A percentile compares a stretch with the other conserved stretches of the same genome.
phyloP scores from a whole-genome alignment of 2,329 filamentous ascomycete genomes.

The Diaporthe amygdali region DNA sequence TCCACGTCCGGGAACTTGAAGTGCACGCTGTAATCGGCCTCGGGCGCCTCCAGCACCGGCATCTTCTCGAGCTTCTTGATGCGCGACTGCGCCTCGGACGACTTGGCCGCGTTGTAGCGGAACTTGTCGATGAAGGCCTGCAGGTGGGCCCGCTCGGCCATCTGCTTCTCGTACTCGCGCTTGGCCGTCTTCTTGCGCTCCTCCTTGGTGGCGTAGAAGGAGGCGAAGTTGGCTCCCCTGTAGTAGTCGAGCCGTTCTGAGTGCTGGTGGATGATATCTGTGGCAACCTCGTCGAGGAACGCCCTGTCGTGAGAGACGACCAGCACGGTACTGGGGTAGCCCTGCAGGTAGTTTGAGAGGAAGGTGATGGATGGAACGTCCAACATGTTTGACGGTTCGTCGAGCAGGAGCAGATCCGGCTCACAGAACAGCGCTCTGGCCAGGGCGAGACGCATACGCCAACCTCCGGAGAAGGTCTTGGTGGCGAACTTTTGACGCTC shows the following conservation, averaged over 20 bases:
- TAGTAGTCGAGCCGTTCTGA: constrained; percentile 98
- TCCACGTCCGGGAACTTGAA: constrained; percentile 98
- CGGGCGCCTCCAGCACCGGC: constrained; percentile 87
- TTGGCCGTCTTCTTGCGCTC: constrained; percentile 96
- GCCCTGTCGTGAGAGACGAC: constrained; percentile 99
- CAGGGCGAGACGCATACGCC: constrained; percentile 96
- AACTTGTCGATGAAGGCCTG: constrained; percentile 99
- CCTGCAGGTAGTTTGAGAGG: constrained; percentile 92
- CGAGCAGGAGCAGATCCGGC: constrained; percentile 91
- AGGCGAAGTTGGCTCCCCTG: constrained; percentile 94
- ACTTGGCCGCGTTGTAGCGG: constrained; percentile 98
- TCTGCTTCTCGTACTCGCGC: constrained; percentile 98
- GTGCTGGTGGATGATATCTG: constrained; percentile 98
- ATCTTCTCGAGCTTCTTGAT: constrained; percentile 99
- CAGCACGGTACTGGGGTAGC: constrained; percentile 91
- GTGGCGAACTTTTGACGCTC: constrained; percentile 93
- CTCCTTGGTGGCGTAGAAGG: constrained; percentile 96
- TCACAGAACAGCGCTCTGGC: constrained; percentile 97
- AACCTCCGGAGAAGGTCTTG: constrained; percentile 98
- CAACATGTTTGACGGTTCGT: constrained; percentile 99
- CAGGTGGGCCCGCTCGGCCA: constrained; percentile 89
- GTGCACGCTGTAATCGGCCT: constrained; percentile 93
- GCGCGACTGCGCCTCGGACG: constrained; percentile 94
- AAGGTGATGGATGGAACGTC: constrained; percentile 99
- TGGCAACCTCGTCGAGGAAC: constrained; percentile 98